Conservation (phyloP, 1,284 basidiomycete species). For the Phylloboletellus chloephorus region DNA sequence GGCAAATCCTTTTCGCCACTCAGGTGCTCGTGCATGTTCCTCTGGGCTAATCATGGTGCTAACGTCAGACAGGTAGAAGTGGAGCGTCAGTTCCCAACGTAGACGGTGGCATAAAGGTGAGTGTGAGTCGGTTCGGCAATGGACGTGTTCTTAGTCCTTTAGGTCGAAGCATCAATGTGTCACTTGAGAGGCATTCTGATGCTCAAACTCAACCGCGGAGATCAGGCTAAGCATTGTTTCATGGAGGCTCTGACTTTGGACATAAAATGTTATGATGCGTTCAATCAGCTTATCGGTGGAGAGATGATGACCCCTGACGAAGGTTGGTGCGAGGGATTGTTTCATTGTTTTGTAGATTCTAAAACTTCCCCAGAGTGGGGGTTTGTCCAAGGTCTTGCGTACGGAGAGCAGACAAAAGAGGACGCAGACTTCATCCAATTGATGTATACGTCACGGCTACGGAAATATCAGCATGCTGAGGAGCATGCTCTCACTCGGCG, state of each 20-base stretch:
- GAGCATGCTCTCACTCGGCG: conserved; percentile 77
- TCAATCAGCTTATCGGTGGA: conserved; percentile 83
- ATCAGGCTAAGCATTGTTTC: conserved; percentile 88
- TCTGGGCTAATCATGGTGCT: neutral
- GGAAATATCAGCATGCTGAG: conserved; percentile 81
- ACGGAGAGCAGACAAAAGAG: conserved; percentile 75
- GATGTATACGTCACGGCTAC: conserved; percentile 87
- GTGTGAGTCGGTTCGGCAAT: conserved; percentile 6
- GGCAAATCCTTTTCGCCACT: conserved; percentile 78
- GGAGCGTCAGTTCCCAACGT: conserved; percentile 67
- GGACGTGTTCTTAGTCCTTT: conserved; percentile 15
- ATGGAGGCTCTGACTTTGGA: conserved; percentile 93
- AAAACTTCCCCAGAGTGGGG: conserved; percentile 74
- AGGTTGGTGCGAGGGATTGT: conserved; percentile 46
- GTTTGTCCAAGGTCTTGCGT: conserved; percentile 84
- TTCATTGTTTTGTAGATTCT: conserved; percentile 1
- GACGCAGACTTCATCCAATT: conserved; percentile 87
- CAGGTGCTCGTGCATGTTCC: conserved; percentile 37
- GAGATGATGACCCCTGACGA: conserved; percentile 93
- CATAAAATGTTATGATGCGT: conserved; percentile 97
- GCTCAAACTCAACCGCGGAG: conserved; percentile 86
- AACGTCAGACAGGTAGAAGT: conserved; percentile 41
- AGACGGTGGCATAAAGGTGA: conserved; percentile 83
- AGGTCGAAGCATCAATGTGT: conserved; percentile 96
- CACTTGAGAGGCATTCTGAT: conserved; percentile 90